Conservation (phyloP, 306 rosid genomes). For the Cucurbita pepo region DNA sequence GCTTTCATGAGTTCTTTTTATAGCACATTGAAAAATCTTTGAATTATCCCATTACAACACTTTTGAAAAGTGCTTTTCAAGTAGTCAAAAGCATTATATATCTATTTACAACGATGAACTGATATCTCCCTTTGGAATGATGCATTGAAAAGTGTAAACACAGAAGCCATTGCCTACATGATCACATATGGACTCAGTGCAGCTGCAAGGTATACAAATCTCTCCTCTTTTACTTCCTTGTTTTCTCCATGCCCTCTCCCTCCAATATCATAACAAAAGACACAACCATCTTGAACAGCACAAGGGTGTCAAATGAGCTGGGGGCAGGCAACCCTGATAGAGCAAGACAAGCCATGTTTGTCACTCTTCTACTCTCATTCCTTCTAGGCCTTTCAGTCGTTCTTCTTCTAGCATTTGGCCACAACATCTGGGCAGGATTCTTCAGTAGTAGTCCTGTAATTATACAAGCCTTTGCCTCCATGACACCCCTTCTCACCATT, state of each 20-base stretch:
- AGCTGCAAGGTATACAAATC: constrained; percentile 49
- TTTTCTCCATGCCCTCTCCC: not conserved
- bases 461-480: constrained; percentile 43
- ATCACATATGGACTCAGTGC: constrained; percentile 67
- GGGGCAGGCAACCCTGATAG: constrained; percentile 45
- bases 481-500: constrained; percentile 52
- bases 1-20: too few relatives aligned
- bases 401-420: constrained; percentile 38
- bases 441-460: constrained; percentile 34
- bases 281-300: constrained; percentile 21
- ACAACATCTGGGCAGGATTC: constrained; percentile 38
- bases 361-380: constrained; percentile 52
- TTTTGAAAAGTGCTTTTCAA: not conserved
- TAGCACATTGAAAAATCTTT: too few relatives aligned
- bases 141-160: constrained; percentile 33
- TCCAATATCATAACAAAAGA: not conserved
- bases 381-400: constrained; percentile 35
- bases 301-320: constrained; percentile 76
- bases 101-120: not conserved
- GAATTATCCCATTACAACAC: not conserved
- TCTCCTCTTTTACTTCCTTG: not conserved
- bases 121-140: not conserved
- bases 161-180: constrained; percentile 55
- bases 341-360: constrained; percentile 64
- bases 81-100: not conserved